Evolutionary conservation across 78 protist species (phyloP), one percentile per base, ranked within the genome.

Genomic region (Anaeramoeba flamelloides): DNA sequence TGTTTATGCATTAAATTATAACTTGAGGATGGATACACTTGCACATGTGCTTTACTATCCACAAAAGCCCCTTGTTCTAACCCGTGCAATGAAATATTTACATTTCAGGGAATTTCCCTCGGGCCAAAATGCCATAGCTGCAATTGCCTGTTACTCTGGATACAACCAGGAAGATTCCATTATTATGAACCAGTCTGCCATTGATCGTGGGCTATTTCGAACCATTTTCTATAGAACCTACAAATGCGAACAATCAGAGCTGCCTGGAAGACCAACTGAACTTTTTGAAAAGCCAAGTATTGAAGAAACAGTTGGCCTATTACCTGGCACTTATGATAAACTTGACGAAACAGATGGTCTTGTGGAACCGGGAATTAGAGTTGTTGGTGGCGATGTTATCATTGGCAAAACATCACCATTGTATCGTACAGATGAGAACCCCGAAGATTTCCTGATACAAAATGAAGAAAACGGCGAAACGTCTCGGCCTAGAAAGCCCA

Each of bases 111-210:
- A 93, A 40, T 81, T 98, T 76, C 99, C 99, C 0, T 94, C 99
- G 0, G 99, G 99, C 75, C 93, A 90, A 77, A 98, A 98, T 85
- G 97, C 94, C 39, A 79, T 94, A 39, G 98, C 93, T 0, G 99
- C 98, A 34, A 93, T 98, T 84, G 81, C 88, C 8, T 91, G 95
- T 84, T 95, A 98, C 89, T 78, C 96, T 2, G 99, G 99, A 2
- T 98, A 95, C 93, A 97, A 98, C 88, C 99, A 97, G 86, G 99
- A 98, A 85, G 99, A 98, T 81, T 95, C 99, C 22, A 74, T 97
- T 38, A 92, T 98, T 77, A 80, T 98, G 91, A 94, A 87, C 87
- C 96, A 90, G 65, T 86, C 95, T 17, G 37, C 99, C 8, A 88
- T 98, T 69, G 99, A 98, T 81, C 91, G 99, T n/a, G 99, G 99